A percentile compares a stretch with the other conserved stretches of the same genome.
These are phyloP conservation scores for Fusarium torulosum DNA, from an alignment of 2,329 filamentous ascomycete genomes.

Conservation along the genomic window DNA sequence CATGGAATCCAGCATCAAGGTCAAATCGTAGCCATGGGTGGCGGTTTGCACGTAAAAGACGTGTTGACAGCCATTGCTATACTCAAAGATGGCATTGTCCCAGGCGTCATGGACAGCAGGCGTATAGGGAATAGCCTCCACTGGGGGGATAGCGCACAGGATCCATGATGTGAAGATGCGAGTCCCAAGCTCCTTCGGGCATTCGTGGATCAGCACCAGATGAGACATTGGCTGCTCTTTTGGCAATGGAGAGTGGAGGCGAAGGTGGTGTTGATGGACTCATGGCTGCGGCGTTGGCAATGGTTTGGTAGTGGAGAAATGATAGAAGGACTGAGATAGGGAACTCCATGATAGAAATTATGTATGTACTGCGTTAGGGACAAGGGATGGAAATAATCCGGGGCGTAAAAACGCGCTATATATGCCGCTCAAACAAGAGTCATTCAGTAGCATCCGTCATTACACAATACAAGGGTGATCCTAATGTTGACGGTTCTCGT, in stretches of 20 bases:
- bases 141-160: not conserved
- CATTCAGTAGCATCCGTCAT: too few relatives aligned
- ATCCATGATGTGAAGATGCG: slow-evolving; percentile 11
- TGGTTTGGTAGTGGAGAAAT: too few relatives aligned
- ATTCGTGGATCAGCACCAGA: not conserved
- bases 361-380: too few relatives aligned
- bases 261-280: not conserved
- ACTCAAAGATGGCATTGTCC: not conserved
- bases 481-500: too few relatives aligned
- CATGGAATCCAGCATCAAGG: not conserved
- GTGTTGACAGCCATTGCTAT: not conserved
- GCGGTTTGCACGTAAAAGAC: slow-evolving; percentile 2
- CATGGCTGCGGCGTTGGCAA: not conserved
- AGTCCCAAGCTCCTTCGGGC: not conserved
- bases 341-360: too few relatives aligned
- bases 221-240: not conserved
- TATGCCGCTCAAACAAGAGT: too few relatives aligned
- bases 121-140: not conserved
- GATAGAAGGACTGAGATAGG: too few relatives aligned
- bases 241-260: not conserved
- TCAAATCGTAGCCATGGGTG: slow-evolving; percentile 4
- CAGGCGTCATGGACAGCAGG: not conserved
- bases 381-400: too few relatives aligned
- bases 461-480: too few relatives aligned
- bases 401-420: too few relatives aligned